phyloP scores from a whole-genome alignment of 805 yeast species.

The Huiozyma sinensis region DNA sequence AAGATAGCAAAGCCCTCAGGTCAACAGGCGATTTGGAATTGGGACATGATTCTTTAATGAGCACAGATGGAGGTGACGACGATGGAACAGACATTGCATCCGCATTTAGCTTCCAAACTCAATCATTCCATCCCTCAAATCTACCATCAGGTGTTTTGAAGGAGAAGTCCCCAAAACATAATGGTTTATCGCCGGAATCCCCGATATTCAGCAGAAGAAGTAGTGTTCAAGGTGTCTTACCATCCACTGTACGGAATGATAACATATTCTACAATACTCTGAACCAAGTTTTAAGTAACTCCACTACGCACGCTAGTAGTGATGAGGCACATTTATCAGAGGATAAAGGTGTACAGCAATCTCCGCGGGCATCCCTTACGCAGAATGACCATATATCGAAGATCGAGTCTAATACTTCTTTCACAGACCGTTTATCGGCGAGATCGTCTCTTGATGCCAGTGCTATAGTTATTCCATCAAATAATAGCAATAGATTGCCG shows the following conservation, averaged over 20 bases:
- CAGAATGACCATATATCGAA: neutral
- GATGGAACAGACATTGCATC: conserved; percentile 12
- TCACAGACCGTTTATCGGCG: conserved; percentile 7
- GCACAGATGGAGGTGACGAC: conserved; percentile 3
- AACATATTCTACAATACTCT: conserved; percentile 18
- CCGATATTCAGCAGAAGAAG: conserved; percentile 1
- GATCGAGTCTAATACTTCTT: neutral
- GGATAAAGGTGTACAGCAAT: neutral
- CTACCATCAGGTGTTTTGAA: conserved; percentile 24
- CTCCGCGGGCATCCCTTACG: neutral
- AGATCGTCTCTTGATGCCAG: conserved; percentile 16
- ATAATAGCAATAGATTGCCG: conserved; percentile 19
- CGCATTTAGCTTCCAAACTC: conserved; percentile 9
- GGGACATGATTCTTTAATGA: conserved; percentile 2
- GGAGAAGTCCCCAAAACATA: conserved; percentile 22
- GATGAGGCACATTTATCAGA: neutral
- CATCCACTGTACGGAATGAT: conserved; percentile 22
- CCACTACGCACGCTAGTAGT: neutral
- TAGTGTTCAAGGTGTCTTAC: conserved; percentile 17
- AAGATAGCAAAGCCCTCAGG: too few species aligned
- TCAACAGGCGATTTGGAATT: conserved; percentile 1
- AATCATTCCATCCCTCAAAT: conserved; percentile 2
- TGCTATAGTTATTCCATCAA: conserved; percentile 3
- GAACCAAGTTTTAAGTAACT: conserved; percentile 14
- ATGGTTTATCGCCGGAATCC: conserved; percentile 6